Evolutionary conservation across 1,284 basidiomycete species (phyloP).

Genomic region (Moesziomyces parantarcticus): DNA sequence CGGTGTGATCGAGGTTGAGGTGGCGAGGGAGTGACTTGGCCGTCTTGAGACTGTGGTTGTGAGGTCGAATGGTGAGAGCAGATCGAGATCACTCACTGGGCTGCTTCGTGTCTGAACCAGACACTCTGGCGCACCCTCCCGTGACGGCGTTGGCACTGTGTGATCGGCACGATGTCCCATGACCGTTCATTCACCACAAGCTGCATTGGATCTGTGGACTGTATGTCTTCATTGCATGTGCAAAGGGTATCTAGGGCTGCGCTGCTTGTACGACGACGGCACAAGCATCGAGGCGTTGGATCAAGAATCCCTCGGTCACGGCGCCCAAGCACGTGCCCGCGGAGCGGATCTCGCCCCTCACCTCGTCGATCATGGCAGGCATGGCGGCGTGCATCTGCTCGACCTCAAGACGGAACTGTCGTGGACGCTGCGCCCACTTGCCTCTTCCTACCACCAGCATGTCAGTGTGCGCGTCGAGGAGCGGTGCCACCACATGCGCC

Average conservation of each 20-base stretch:
- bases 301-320: slow-evolving; percentile 31
- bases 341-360: slow-evolving; percentile 18
- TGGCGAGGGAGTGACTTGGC: too few species aligned
- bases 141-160: too few species aligned
- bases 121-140: too few species aligned
- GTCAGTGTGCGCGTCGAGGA: slow-evolving; percentile 31
- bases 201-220: too few species aligned
- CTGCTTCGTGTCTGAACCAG: too few species aligned
- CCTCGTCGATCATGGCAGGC: slow-evolving; percentile 12
- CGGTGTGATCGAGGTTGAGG: not conserved
- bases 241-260: slow-evolving; percentile 1
- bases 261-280: slow-evolving; percentile 27
- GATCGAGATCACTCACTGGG: too few species aligned
- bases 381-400: slow-evolving; percentile 26
- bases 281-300: slow-evolving; percentile 10
- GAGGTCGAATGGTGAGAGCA: too few species aligned
- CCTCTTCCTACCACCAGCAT: slow-evolving; percentile 49
- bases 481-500: slow-evolving; percentile 13
- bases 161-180: too few species aligned
- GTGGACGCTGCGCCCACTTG: slow-evolving; percentile 42
- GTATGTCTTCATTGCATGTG: too few species aligned
- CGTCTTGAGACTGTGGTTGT: too few species aligned
- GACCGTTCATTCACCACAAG: too few species aligned
- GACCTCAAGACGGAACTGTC: slow-evolving; percentile 34
- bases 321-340: slow-evolving; percentile 42